Evolutionary conservation across 2,329 filamentous ascomycete species (phyloP).

Genomic region (Arthrobotrys sinensis): DNA sequence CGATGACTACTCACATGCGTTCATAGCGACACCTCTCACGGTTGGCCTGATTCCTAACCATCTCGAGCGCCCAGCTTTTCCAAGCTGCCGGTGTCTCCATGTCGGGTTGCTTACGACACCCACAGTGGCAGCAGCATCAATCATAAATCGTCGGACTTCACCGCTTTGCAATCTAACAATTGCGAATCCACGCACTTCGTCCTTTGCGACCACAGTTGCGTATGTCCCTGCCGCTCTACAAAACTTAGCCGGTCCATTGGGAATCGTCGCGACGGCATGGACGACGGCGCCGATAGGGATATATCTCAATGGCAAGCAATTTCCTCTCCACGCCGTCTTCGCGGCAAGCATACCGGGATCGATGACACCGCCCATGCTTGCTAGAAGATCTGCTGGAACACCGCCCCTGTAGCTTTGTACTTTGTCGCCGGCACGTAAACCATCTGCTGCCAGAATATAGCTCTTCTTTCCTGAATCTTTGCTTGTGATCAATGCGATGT

Average conservation of each 20-base stretch:
- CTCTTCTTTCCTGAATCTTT: conserved; percentile 81
- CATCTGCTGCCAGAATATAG: conserved; percentile 96
- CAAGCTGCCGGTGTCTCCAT: conserved; percentile 89
- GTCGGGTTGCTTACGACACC: conserved; percentile 94
- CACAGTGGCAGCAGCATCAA: conserved; percentile 93
- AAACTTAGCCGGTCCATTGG: conserved; percentile 84
- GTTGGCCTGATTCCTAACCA: conserved; percentile 96
- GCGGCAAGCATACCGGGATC: conserved; percentile 97
- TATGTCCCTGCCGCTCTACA: conserved; percentile 96
- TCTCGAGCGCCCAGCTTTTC: conserved; percentile 92
- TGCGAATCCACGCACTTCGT: conserved; percentile 82
- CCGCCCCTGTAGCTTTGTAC: conserved; percentile 93
- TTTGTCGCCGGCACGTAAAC: conserved; percentile 89
- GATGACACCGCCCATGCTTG: conserved; percentile 90
- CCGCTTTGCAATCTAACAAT: conserved; percentile 91
- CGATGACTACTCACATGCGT: conserved; percentile 78
- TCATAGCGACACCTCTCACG: conserved; percentile 98
- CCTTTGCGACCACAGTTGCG: conserved; percentile 89
- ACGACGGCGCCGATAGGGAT: conserved; percentile 94
- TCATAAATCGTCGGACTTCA: conserved; percentile 89
- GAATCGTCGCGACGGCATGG: conserved; percentile 86
- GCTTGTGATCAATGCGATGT: conserved; percentile 88
- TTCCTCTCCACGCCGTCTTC: conserved; percentile 92
- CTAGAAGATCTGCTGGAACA: conserved; percentile 87
- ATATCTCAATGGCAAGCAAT: conserved; percentile 95